A percentile compares a stretch with the other conserved stretches of the same genome.
phyloP scores from a whole-genome alignment of 1,284 basidiomycete genomes.

The Apiotrichum montevideense region DNA sequence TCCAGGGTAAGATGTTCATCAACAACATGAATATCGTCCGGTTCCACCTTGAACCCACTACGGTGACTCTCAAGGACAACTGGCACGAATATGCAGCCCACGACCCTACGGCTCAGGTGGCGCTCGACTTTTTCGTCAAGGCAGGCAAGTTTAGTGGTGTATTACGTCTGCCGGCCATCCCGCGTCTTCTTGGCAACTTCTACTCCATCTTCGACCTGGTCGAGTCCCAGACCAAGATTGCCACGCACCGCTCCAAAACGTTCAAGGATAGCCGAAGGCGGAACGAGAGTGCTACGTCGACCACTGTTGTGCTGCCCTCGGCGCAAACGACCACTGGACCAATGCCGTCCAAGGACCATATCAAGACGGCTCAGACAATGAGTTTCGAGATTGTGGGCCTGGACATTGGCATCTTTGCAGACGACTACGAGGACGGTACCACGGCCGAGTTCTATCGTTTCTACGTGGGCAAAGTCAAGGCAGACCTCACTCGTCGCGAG shows the following conservation, averaged over 20 bases:
- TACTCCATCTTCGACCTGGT: slow-evolving; percentile 52
- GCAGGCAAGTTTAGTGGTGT: slow-evolving; percentile 66
- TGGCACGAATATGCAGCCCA: slow-evolving; percentile 58
- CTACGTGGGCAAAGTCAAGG: slow-evolving; percentile 32
- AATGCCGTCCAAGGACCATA: slow-evolving; percentile 49
- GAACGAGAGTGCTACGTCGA: slow-evolving; percentile 61
- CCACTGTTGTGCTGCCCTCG: slow-evolving; percentile 68
- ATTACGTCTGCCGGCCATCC: slow-evolving; percentile 56
- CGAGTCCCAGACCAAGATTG: slow-evolving; percentile 55
- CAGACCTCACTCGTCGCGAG: slow-evolving; percentile 30
- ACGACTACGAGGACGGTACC: slow-evolving; percentile 29
- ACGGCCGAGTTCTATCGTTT: slow-evolving; percentile 39
- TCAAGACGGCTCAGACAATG: slow-evolving; percentile 39
- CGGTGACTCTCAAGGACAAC: slow-evolving; percentile 71
- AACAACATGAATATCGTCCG: slow-evolving; percentile 69
- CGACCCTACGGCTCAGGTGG: slow-evolving; percentile 57
- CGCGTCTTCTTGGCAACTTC: slow-evolving; percentile 36
- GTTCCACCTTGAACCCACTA: slow-evolving; percentile 74
- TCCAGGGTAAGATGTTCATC: slow-evolving; percentile 64
- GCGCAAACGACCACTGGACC: slow-evolving; percentile 55
- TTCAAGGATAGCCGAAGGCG: slow-evolving; percentile 65
- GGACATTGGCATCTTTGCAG: slow-evolving; percentile 39
- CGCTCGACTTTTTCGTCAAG: slow-evolving; percentile 66
- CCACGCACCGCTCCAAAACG: slow-evolving; percentile 56
- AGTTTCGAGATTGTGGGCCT: slow-evolving; percentile 37